These are phyloP conservation scores for Dactylellina cionopaga DNA, from an alignment of 2,329 filamentous ascomycete genomes.

Conservation along the genomic window DNA sequence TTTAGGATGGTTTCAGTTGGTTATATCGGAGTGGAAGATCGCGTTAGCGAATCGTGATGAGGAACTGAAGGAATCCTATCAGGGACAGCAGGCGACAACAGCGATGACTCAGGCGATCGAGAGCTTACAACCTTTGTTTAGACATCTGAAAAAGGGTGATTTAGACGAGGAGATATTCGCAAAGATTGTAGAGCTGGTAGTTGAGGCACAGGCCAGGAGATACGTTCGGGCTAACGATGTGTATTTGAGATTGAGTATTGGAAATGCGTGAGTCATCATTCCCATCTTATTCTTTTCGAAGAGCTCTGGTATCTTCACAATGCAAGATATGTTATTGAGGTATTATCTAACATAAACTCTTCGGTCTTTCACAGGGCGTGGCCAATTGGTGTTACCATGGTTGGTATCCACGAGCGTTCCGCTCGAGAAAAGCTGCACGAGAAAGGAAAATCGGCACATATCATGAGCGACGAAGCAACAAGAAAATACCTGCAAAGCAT, in stretches of 20 bases:
- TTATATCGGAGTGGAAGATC: slow-evolving; percentile 85
- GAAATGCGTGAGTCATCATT: slow-evolving; percentile 72
- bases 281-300: slow-evolving; percentile 13
- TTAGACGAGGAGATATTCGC: slow-evolving; percentile 81
- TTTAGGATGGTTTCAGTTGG: slow-evolving; percentile 94
- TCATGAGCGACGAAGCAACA: slow-evolving; percentile 95
- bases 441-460: slow-evolving; percentile 83
- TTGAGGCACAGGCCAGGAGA: slow-evolving; percentile 85
- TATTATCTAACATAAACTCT: slow-evolving; percentile 20
- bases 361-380: slow-evolving; percentile 72
- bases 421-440: slow-evolving; percentile 95
- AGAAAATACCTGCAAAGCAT: slow-evolving; percentile 97
- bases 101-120: slow-evolving; percentile 88
- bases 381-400: slow-evolving; percentile 99
- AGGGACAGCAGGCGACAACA: slow-evolving; percentile 81
- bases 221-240: slow-evolving; percentile 98
- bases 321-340: too few relatives aligned
- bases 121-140: slow-evolving; percentile 89
- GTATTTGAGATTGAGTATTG: slow-evolving; percentile 90
- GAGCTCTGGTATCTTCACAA: not conserved
- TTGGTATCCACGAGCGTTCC: slow-evolving; percentile 97
- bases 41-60: slow-evolving; percentile 73
- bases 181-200: slow-evolving; percentile 89
- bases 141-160: slow-evolving; percentile 83
- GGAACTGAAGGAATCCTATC: slow-evolving; percentile 74